A percentile compares a stretch with the other conserved stretches of the same genome.
Conservation (phyloP, 345 rosid genomes). For the Brassica incana region DNA sequence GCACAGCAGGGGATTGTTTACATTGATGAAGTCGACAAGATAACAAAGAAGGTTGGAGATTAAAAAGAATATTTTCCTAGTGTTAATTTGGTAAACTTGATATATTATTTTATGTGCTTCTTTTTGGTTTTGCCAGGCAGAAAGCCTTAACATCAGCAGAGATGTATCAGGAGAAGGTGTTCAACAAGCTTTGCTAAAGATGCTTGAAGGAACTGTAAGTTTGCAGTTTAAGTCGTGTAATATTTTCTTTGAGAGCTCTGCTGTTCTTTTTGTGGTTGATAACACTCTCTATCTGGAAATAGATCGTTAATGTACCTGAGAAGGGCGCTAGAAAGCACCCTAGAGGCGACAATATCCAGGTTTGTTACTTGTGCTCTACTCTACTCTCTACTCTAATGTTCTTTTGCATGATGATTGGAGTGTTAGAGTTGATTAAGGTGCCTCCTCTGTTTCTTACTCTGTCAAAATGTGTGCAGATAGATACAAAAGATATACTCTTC, state of each 20-base stretch:
- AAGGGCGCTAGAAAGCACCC: slow-evolving; percentile 99
- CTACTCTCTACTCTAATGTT: slow-evolving; percentile 1
- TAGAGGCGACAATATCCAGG: slow-evolving; percentile 99
- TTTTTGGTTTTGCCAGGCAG: slow-evolving; percentile 61
- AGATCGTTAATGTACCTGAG: slow-evolving; percentile 98
- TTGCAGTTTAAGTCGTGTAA: slow-evolving; percentile 12
- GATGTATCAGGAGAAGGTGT: slow-evolving; percentile 99
- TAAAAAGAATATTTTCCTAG: background rate
- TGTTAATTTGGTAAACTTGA: slow-evolving; percentile 10
- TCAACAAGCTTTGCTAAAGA: slow-evolving; percentile 93
- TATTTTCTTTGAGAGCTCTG: slow-evolving; percentile 4
- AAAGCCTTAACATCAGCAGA: slow-evolving; percentile 94
- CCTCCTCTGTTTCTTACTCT: slow-evolving; percentile 9
- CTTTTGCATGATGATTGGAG: background rate
- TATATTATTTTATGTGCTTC: background rate
- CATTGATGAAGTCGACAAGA: slow-evolving; percentile 98
- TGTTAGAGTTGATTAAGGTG: background rate
- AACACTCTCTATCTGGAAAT: slow-evolving; percentile 29
- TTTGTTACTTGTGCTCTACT: slow-evolving; percentile 31
- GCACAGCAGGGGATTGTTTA: slow-evolving; percentile 99
- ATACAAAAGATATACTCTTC: slow-evolving; percentile 98
- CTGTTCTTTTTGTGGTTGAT: slow-evolving; percentile 7
- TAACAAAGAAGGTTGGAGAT: slow-evolving; percentile 78
- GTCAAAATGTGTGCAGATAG: slow-evolving; percentile 54
- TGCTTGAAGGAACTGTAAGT: slow-evolving; percentile 99